Percentiles rank a stretch among this genome's conserved stretches.
These are phyloP conservation scores for Plasmodium chabaudi DNA, from an alignment of 169 alveolate genomes.

Conservation along the genomic window DNA sequence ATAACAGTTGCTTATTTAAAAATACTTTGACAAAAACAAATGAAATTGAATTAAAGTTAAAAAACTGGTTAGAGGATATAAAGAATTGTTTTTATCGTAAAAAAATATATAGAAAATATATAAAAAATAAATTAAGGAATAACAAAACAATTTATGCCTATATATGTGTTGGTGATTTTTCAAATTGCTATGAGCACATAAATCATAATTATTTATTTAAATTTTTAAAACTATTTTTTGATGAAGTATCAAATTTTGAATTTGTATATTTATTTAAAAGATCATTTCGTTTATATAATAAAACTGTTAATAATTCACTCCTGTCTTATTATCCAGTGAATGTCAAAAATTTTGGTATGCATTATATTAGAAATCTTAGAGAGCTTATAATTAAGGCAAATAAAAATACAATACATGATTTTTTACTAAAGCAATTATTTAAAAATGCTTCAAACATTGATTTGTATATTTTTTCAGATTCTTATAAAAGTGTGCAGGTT, in stretches of 20 bases:
- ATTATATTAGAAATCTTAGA: conserved; percentile 44
- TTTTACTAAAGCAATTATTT: conserved; percentile 54
- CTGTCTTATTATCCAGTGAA: conserved; percentile 70
- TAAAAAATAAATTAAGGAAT: conserved; percentile 70
- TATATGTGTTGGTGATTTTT: conserved; percentile 74
- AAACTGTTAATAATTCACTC: conserved; percentile 39
- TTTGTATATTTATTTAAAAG: conserved; percentile 73
- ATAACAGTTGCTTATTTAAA: conserved; percentile 48
- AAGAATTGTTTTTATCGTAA: conserved; percentile 58
- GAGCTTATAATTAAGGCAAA: conserved; percentile 50
- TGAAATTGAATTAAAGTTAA: conserved; percentile 53
- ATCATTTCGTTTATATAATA: conserved; percentile 59
- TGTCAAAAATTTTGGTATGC: conserved; percentile 32
- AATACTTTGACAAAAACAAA: conserved; percentile 58
- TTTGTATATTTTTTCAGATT: conserved; percentile 55
- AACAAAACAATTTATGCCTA: conserved; percentile 63
- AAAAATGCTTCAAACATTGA: conserved; percentile 19
- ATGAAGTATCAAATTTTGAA: conserved; percentile 61
- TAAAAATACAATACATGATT: conserved; percentile 6
- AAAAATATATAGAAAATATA: conserved; percentile 44
- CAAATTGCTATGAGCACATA: conserved; percentile 71
- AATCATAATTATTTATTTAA: conserved; percentile 69
- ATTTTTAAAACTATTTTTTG: conserved; percentile 41
- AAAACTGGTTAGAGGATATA: conserved; percentile 45
- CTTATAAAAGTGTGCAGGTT: conserved; percentile 63